Conservation (phyloP, 176 grass and related monocot genomes). For the Cenchrus fungigraminus region DNA sequence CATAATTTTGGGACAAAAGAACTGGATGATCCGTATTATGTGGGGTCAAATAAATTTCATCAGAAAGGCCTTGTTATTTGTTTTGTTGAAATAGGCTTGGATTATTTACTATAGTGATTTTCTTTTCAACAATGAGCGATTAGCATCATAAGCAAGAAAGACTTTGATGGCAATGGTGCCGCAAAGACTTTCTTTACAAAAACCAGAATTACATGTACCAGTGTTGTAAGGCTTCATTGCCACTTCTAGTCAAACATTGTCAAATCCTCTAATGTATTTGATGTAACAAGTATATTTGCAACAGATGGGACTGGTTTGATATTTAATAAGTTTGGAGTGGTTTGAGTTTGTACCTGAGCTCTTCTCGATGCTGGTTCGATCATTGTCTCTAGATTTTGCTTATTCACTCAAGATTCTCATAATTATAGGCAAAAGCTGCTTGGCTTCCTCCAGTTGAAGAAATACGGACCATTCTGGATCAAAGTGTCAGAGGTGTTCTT, state of each 20-base stretch:
- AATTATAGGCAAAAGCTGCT: conserved; percentile 66
- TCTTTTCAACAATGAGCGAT: background rate
- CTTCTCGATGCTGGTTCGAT: background rate
- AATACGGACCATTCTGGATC: conserved; percentile 73
- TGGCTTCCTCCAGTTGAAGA: conserved; percentile 76
- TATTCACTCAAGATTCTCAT: conserved; percentile 3
- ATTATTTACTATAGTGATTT: background rate
- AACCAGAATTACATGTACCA: background rate
- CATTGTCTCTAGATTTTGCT: background rate
- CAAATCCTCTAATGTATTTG: background rate
- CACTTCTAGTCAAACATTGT: background rate
- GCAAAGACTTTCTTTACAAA: background rate
- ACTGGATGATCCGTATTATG: no score
- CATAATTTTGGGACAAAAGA: background rate
- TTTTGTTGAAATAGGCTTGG: background rate
- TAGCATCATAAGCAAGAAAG: background rate
- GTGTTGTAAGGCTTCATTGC: background rate
- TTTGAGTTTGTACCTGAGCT: background rate
- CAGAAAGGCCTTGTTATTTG: background rate
- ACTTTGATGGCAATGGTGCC: background rate
- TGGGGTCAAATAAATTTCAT: background rate
- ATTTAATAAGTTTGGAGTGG: background rate
- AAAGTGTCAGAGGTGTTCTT: conserved; percentile 72
- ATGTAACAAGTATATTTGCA: conserved; percentile 2
- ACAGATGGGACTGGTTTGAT: background rate